These are phyloP conservation scores for Vaccinium corymbosum DNA, from an alignment of 148 eudicot species.

Conservation along the genomic window DNA sequence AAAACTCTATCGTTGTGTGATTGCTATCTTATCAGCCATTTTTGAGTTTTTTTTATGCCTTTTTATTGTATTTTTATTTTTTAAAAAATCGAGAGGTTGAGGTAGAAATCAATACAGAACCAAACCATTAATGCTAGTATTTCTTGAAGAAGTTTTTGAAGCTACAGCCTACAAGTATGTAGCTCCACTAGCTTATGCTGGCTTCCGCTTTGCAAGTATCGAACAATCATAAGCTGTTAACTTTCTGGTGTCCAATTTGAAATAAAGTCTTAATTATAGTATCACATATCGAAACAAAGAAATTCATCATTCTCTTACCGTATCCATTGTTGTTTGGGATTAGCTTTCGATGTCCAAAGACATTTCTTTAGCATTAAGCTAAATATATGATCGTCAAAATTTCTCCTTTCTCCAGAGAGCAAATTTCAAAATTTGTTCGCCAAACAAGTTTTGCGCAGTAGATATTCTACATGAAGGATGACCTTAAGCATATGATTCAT, in stretches of 20 bases:
- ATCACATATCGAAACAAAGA: not conserved
- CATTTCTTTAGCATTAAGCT: not conserved
- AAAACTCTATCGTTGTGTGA: too few species aligned
- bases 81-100: too few species aligned
- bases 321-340: not conserved
- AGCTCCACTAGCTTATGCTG: conserved; percentile 17
- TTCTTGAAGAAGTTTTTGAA: not conserved
- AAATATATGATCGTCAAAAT: not conserved
- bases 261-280: not conserved
- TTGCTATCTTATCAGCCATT: too few species aligned
- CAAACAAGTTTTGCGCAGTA: not conserved
- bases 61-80: too few species aligned
- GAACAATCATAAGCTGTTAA: not conserved
- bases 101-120: too few species aligned
- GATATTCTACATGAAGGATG: not conserved
- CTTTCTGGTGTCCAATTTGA: not conserved
- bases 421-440: not conserved
- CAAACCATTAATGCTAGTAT: not conserved
- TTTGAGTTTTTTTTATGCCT: too few species aligned
- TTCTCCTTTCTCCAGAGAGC: not conserved
- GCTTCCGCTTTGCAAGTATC: conserved; percentile 11
- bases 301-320: not conserved
- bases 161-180: not conserved
- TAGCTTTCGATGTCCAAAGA: not conserved
- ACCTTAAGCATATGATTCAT: not conserved